These are phyloP conservation scores for Candida vaughaniae DNA, from an alignment of 805 yeast species.

Conservation along the genomic window DNA sequence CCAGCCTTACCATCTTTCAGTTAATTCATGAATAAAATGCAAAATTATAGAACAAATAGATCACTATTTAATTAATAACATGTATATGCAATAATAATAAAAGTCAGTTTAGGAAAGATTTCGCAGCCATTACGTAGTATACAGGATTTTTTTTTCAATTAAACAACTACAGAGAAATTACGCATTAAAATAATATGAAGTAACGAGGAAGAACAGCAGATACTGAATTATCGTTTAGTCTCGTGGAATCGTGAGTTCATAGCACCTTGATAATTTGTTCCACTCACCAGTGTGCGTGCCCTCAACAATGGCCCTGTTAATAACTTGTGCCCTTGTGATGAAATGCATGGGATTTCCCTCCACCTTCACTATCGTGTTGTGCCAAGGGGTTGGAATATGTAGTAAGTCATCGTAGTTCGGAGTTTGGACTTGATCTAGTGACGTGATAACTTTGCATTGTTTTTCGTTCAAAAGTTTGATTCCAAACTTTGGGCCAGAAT, in stretches of 20 bases:
- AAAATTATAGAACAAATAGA: neutral
- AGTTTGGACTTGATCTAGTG: slow-evolving; percentile 37
- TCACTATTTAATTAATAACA: neutral
- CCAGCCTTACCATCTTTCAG: slow-evolving; percentile 10
- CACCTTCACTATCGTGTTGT: slow-evolving; percentile 49
- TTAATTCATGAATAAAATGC: neutral
- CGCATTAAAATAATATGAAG: no score
- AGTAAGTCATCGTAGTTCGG: slow-evolving; percentile 52
- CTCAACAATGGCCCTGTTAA: slow-evolving; percentile 16
- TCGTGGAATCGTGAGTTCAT: no score
- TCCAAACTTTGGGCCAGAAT: slow-evolving; percentile 61
- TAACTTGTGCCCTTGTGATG: slow-evolving; percentile 23
- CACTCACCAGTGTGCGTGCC: slow-evolving; percentile 22
- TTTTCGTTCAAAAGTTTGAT: slow-evolving; percentile 45
- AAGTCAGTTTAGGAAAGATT: neutral
- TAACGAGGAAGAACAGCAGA: no score
- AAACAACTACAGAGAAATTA: slow-evolving; percentile 1
- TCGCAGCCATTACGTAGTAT: slow-evolving; percentile 2
- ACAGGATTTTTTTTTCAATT: slow-evolving; percentile 1
- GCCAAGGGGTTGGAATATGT: slow-evolving; percentile 71
- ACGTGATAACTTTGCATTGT: slow-evolving; percentile 46
- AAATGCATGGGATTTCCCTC: slow-evolving; percentile 28
- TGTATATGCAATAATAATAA: neutral
- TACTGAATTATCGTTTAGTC: no score
- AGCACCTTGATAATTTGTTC: slow-evolving; percentile 18